Conservation (phyloP, 305 asterid species). For the Solanum hybrid region DNA sequence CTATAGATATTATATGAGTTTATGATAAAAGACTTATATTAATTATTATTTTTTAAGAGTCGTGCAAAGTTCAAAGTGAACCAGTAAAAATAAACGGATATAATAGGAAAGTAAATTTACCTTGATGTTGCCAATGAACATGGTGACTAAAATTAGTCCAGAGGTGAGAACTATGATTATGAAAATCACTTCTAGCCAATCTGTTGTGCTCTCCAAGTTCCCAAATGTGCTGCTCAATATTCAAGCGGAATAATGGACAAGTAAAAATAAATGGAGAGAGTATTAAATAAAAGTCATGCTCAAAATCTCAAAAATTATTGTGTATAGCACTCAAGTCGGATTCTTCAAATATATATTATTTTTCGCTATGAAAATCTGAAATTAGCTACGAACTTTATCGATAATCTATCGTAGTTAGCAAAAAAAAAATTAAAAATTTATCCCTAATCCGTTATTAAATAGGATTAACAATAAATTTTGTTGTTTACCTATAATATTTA, state of each 20-base stretch:
- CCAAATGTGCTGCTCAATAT: slow-evolving; percentile 11
- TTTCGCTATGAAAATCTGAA: background rate
- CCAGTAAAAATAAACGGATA: background rate
- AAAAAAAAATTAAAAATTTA: background rate
- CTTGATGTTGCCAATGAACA: slow-evolving; percentile 25
- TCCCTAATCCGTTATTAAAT: background rate
- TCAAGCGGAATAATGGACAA: background rate
- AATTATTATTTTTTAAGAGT: too few species aligned
- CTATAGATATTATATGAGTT: background rate
- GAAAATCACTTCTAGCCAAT: slow-evolving; percentile 15
- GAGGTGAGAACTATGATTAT: slow-evolving; percentile 12
- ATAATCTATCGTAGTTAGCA: background rate
- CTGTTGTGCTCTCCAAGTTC: slow-evolving; percentile 14
- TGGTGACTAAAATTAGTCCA: slow-evolving; percentile 15
- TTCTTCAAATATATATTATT: background rate
- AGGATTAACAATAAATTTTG: background rate
- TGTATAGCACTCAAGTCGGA: background rate
- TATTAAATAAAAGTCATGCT: background rate
- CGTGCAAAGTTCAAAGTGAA: background rate
- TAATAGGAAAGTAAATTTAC: background rate
- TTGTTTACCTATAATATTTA: background rate
- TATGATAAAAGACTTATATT: too few species aligned
- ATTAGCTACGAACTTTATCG: background rate
- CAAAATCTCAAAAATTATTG: background rate
- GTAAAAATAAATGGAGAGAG: background rate